Conservation (phyloP, 148 eudicot genomes). For the Selenicereus undatus region DNA sequence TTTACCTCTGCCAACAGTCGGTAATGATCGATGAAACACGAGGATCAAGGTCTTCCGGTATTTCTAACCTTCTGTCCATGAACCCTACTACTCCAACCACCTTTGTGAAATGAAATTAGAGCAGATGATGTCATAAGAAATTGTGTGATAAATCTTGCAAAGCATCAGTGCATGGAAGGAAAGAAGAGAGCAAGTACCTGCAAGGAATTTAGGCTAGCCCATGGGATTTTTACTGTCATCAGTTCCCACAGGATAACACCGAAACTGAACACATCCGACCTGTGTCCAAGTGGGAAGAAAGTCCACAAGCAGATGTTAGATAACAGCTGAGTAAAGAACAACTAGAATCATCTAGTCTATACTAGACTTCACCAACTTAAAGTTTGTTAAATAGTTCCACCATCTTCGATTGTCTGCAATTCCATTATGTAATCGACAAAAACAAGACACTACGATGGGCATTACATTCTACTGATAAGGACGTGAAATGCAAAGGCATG, state of each 20-base stretch:
- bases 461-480: no score
- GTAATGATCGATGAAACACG: constrained; percentile 49
- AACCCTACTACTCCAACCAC: constrained; percentile 88
- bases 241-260: constrained; percentile 88
- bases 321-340: background rate
- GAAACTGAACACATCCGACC: constrained; percentile 88
- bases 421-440: no score
- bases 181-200: constrained; percentile 45
- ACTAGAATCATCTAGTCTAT: background rate
- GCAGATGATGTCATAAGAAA: background rate
- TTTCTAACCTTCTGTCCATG: constrained; percentile 69
- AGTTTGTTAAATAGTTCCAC: no score
- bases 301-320: background rate
- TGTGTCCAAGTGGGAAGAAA: constrained; percentile 36
- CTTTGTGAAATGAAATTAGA: constrained; percentile 29
- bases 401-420: no score
- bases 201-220: constrained; percentile 63
- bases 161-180: background rate
- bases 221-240: constrained; percentile 68
- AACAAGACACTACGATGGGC: no score
- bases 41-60: constrained; percentile 64
- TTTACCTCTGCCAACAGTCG: constrained; percentile 78
- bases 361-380: no score
- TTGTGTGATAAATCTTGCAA: background rate
- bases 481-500: no score